Conservation (phyloP, 208 protist species). For the Acanthamoeba polyphaga region DNA sequence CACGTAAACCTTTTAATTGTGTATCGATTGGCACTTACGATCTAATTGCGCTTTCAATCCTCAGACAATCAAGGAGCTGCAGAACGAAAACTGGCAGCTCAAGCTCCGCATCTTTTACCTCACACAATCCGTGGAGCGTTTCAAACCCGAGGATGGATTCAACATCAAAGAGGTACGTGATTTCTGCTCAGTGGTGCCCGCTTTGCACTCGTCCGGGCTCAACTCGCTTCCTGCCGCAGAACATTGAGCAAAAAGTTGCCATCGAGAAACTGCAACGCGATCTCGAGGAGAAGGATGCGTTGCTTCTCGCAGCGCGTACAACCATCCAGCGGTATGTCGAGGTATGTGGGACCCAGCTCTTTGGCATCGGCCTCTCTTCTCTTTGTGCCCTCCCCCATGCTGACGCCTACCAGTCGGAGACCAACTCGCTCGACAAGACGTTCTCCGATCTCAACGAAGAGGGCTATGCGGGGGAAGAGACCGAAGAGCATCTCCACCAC, state of each 20-base stretch:
- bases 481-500: background rate
- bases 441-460: constrained; percentile 14
- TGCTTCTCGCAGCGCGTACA: background rate
- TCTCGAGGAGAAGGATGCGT: constrained; percentile 18
- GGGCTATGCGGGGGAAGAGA: background rate
- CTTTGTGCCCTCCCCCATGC: background rate
- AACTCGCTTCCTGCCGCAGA: background rate
- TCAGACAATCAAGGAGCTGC: constrained; percentile 44
- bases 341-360: background rate
- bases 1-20: background rate
- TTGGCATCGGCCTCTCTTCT: background rate
- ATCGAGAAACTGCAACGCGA: constrained; percentile 43
- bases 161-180: constrained; percentile 28
- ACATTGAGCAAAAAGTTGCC: constrained; percentile 25
- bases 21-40: background rate
- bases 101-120: constrained; percentile 61
- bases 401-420: background rate
- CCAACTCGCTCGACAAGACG: background rate
- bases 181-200: background rate
- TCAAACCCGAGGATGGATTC: constrained; percentile 58
- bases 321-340: constrained; percentile 43
- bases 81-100: constrained; percentile 58
- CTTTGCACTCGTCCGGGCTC: background rate
- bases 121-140: constrained; percentile 46
- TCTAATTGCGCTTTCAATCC: background rate